Conservation (phyloP, 108 stramenopile species). For the Bacterosira constricta region DNA sequence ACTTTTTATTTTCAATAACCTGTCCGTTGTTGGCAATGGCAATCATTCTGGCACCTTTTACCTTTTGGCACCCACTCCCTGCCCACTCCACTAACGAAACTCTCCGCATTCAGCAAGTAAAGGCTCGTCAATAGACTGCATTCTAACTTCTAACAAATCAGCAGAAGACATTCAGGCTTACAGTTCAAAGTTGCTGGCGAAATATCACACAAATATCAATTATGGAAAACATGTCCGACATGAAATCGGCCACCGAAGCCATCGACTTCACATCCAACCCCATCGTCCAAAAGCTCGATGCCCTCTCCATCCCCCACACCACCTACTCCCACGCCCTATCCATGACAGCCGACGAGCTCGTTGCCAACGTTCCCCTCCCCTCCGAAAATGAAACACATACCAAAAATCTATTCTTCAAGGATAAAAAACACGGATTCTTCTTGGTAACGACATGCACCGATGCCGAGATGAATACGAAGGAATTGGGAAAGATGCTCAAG, state of each 20-base stretch:
- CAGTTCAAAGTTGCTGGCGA: no score
- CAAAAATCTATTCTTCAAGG: constrained; percentile 90
- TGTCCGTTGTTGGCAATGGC: no score
- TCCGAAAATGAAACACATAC: constrained; percentile 71
- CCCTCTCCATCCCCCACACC: constrained; percentile 56
- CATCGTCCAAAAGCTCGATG: constrained; percentile 60
- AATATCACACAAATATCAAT: neutral
- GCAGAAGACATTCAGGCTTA: no score
- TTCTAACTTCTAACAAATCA: no score
- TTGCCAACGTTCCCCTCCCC: constrained; percentile 70
- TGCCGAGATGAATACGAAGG: constrained; percentile 81
- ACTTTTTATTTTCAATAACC: no score
- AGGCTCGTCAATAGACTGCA: no score
- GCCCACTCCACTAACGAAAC: no score
- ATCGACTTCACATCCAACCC: constrained; percentile 63
- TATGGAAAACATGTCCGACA: constrained; percentile 38
- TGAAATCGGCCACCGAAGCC: constrained; percentile 8
- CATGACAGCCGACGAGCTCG: constrained; percentile 80
- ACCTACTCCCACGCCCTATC: constrained; percentile 69
- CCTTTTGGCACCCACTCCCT: no score
- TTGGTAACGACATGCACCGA: constrained; percentile 57
- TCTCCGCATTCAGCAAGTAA: no score
- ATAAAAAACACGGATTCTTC: constrained; percentile 91
- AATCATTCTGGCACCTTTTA: no score
- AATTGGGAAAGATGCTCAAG: constrained; percentile 76